phyloP scores from a whole-genome alignment of 2,329 filamentous ascomycete genomes.

The Alternaria sp. region DNA sequence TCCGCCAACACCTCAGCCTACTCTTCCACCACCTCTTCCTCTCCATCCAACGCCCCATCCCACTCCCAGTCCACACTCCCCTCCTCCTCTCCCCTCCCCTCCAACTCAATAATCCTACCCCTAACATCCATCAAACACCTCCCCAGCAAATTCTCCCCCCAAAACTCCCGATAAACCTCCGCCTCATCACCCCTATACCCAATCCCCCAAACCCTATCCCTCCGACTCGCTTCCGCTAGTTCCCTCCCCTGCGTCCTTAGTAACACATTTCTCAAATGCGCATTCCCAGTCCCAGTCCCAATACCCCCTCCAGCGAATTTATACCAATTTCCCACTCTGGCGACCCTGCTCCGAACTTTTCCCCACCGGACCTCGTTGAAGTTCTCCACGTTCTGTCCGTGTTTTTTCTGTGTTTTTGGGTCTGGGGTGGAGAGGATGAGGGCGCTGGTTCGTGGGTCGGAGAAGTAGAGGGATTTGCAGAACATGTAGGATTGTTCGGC shows the following conservation, averaged over 20 bases:
- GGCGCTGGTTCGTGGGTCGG: conserved; percentile 41
- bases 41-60: not conserved
- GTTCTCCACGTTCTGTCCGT: not conserved
- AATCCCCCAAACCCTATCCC: conserved; percentile 27
- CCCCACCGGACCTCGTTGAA: not conserved
- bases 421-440: not conserved
- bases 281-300: not conserved
- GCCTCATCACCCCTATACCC: conserved; percentile 24
- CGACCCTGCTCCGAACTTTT: not conserved
- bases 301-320: not conserved
- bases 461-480: conserved; percentile 30
- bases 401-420: not conserved
- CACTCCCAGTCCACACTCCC: not conserved
- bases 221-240: conserved; percentile 38
- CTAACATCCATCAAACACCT: conserved; percentile 68
- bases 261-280: conserved; percentile 46
- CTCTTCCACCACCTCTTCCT: not conserved
- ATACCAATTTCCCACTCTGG: not conserved
- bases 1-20: not conserved
- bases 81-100: not conserved
- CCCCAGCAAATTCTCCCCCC: conserved; percentile 71
- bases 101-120: conserved; percentile 53
- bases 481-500: conserved; percentile 33
- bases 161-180: conserved; percentile 54
- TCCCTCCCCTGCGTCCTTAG: conserved; percentile 54